Conservation (phyloP, 2,329 filamentous ascomycete genomes). For the Aspergillus sojae region DNA sequence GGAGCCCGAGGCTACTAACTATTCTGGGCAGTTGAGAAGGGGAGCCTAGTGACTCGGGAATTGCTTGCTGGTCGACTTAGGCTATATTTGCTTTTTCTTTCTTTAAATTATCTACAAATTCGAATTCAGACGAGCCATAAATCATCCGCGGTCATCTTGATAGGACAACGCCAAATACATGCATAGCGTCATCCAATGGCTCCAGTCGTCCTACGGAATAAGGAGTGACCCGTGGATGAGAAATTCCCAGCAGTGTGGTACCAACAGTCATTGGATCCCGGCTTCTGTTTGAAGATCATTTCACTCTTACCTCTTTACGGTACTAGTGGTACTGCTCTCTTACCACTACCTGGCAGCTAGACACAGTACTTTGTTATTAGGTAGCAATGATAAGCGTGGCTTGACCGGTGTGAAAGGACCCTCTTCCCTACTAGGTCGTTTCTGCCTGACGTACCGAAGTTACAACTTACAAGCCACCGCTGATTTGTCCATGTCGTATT, state of each 20-base stretch:
- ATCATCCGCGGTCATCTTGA: not conserved
- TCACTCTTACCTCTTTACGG: constrained; percentile 11
- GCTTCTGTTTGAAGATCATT: constrained; percentile 23
- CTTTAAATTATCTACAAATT: not conserved
- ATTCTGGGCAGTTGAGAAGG: not conserved
- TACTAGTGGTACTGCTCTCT: constrained; percentile 3
- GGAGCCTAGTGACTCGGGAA: not conserved
- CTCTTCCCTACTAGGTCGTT: not conserved
- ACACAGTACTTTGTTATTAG: not conserved
- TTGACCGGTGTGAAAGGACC: not conserved
- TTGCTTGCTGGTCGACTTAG: not conserved
- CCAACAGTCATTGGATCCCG: constrained; percentile 31
- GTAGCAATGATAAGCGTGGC: not conserved
- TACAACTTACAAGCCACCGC: not conserved
- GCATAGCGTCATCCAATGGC: constrained; percentile 1
- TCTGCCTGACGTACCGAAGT: constrained; percentile 4
- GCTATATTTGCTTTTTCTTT: not conserved
- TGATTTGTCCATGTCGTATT: constrained; percentile 3
- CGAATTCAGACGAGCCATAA: not conserved
- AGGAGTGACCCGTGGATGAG: constrained; percentile 18
- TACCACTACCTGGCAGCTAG: not conserved
- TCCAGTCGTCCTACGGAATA: constrained; percentile 19
- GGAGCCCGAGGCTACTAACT: not conserved
- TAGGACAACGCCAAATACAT: constrained; percentile 10
- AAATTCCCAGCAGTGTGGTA: constrained; percentile 33